Evolutionary conservation across 2,329 filamentous ascomycete species (phyloP), one percentile per base, ranked within the genome.

Genomic region (Stenocarpella maydis): DNA sequence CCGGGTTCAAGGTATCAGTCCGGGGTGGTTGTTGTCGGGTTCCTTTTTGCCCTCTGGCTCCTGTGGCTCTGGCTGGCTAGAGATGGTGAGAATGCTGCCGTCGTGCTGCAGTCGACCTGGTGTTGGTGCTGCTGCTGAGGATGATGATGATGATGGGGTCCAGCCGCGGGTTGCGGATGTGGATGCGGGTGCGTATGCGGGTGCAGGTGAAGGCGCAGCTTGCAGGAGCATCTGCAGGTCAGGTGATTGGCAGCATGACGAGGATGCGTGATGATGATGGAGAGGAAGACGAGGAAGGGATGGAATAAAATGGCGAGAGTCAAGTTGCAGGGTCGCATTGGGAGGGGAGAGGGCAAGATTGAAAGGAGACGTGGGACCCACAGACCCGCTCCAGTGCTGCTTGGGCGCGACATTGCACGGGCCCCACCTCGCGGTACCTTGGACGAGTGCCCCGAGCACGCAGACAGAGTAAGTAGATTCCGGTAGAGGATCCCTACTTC

Each of bases 331-430:
- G 41, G 58, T 61, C 41, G 58, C 58, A 61, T 61, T 21, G 41
- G 58, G n/a, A 61, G 58, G 41, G 58, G 58, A 49, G 58, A 61
- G 58, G 58, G 58, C 58, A 61, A 61, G 58, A 61, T 61, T 61
- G 58, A 47, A 61, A 61, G 58, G 58, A 61, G 58, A 61, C 47
- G 58, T 45, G 58, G 58, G 58, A 43, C 39, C 58, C 58, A 61
- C 58, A 61, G 55, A 39, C 55, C 55, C 55, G 41, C 55, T 21
- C 55, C 39, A 21, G 21, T 43, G 55, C 41, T 43, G 39, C 31
- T 41, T 34, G 41, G 26, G 41, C 34, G 55, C 4, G 31, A 41
- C 39, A 61, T 61, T 61, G 55, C 55, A 47, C 55, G 39, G 55
- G 58, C 41, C 58, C 58, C 58, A 49, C 58, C 9, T 24, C 12